These are phyloP conservation scores for Epichloe uncinata DNA, from an alignment of 2,329 filamentous ascomycete species.

Conservation along the genomic window DNA sequence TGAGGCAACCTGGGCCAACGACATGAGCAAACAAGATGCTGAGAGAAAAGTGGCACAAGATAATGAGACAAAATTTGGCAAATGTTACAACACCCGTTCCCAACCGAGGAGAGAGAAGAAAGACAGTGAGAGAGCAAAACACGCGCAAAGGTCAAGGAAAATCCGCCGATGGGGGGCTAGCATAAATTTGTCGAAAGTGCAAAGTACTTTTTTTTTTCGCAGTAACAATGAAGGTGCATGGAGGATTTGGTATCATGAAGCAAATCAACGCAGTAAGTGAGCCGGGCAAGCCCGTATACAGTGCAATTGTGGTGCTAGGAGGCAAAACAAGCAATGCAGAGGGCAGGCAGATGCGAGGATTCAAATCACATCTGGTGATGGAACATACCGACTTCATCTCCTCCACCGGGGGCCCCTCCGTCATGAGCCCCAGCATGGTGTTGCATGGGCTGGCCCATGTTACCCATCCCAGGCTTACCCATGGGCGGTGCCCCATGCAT, in stretches of 20 bases:
- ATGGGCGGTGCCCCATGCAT: slow-evolving; percentile 46
- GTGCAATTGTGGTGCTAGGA: slow-evolving; percentile 10
- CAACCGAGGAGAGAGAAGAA: background rate
- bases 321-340: slow-evolving; percentile 17
- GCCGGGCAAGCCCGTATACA: slow-evolving; percentile 4
- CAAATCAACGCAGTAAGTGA: slow-evolving; percentile 15
- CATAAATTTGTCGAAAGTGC: slow-evolving; percentile 6
- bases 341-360: slow-evolving; percentile 27
- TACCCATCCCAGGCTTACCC: slow-evolving; percentile 52
- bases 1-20: slow-evolving; percentile 3
- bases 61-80: background rate
- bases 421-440: slow-evolving; percentile 35
- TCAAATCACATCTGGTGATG: slow-evolving; percentile 63
- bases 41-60: background rate
- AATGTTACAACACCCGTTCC: slow-evolving; percentile 4
- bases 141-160: background rate
- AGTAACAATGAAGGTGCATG: slow-evolving; percentile 4
- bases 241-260: slow-evolving; percentile 24
- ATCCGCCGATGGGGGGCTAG: slow-evolving; percentile 1
- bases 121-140: too few relatives aligned
- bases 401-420: slow-evolving; percentile 51
- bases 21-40: background rate
- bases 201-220: slow-evolving; percentile 10
- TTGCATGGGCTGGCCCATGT: slow-evolving; percentile 55
- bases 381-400: slow-evolving; percentile 96